Evolutionary conservation across 192 early-diverging fungal species (phyloP).

Genomic region (Backusella liffmaniae): DNA sequence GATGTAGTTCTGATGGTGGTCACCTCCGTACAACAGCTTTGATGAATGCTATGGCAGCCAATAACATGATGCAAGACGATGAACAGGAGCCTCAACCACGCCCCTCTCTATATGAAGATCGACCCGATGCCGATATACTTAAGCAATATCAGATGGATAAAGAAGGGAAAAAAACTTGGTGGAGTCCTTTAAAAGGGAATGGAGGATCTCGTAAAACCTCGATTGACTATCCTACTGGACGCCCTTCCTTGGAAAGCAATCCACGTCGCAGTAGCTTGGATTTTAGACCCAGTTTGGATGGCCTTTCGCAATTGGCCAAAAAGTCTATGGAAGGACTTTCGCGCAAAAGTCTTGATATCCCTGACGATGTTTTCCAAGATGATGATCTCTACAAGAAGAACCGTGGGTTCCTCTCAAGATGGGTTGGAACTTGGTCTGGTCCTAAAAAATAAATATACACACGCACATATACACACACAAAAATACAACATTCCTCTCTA

Average conservation of each 20-base stretch:
- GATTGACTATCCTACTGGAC: conserved; percentile 14
- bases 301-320: conserved; percentile 28
- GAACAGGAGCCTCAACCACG: conserved; percentile 21
- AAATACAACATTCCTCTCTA: conserved; percentile 2
- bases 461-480: background rate
- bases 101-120: conserved; percentile 17
- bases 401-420: conserved; percentile 21
- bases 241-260: conserved; percentile 19
- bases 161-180: conserved; percentile 41
- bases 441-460: conserved; percentile 4
- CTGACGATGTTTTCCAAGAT: background rate
- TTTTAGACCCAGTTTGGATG: conserved; percentile 36
- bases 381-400: conserved; percentile 3
- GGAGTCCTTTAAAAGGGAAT: conserved; percentile 24
- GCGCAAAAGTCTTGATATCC: conserved; percentile 22
- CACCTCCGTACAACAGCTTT: conserved; percentile 27
- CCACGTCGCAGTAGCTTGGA: conserved; percentile 23
- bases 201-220: conserved; percentile 28
- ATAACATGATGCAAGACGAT: conserved; percentile 20
- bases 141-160: conserved; percentile 23
- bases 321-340: conserved; percentile 32
- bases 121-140: conserved; percentile 28
- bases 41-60: conserved; percentile 29
- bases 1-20: conserved; percentile 34
- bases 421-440: conserved; percentile 19